These are phyloP conservation scores for Xylariaceae sp. DNA, from an alignment of 2,329 filamentous ascomycete genomes.

Conservation along the genomic window DNA sequence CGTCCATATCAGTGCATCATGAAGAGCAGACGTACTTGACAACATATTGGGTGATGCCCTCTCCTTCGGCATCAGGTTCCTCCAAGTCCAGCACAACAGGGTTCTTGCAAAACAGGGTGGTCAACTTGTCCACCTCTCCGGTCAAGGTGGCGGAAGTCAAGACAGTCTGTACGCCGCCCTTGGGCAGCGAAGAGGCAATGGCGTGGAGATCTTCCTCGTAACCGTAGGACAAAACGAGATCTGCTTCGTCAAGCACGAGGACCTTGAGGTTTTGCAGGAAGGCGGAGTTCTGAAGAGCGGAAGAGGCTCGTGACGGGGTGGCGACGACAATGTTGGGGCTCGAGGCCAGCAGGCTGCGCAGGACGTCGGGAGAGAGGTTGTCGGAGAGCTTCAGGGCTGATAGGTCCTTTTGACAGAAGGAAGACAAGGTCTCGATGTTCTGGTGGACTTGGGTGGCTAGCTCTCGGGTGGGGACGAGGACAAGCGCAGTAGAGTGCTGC, in stretches of 20 bases:
- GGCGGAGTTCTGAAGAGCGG: constrained; percentile 71
- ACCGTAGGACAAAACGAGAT: constrained; percentile 89
- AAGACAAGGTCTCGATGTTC: constrained; percentile 70
- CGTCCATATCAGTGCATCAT: background rate
- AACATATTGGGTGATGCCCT: constrained; percentile 80
- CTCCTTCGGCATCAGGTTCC: constrained; percentile 73
- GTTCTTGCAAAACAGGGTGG: constrained; percentile 78
- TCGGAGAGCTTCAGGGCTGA: constrained; percentile 83
- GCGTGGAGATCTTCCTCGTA: constrained; percentile 87
- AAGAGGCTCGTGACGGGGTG: constrained; percentile 80
- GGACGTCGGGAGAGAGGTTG: constrained; percentile 85
- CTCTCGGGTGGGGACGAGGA: constrained; percentile 92
- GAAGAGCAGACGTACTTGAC: constrained; percentile 59
- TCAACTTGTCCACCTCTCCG: constrained; percentile 80
- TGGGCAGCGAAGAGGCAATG: constrained; percentile 74
- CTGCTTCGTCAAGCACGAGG: constrained; percentile 90
- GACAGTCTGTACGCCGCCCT: constrained; percentile 76
- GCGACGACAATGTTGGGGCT: constrained; percentile 86
- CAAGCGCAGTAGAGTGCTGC: constrained; percentile 61
- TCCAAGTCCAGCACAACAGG: constrained; percentile 80
- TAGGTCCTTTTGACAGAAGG: constrained; percentile 82
- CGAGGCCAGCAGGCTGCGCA: constrained; percentile 80
- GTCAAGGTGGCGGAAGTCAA: constrained; percentile 93
- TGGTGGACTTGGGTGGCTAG: constrained; percentile 88
- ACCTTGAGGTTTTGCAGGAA: constrained; percentile 72